Conservation (phyloP, 768 basidiomycete species). For the Trametes coccinea region DNA sequence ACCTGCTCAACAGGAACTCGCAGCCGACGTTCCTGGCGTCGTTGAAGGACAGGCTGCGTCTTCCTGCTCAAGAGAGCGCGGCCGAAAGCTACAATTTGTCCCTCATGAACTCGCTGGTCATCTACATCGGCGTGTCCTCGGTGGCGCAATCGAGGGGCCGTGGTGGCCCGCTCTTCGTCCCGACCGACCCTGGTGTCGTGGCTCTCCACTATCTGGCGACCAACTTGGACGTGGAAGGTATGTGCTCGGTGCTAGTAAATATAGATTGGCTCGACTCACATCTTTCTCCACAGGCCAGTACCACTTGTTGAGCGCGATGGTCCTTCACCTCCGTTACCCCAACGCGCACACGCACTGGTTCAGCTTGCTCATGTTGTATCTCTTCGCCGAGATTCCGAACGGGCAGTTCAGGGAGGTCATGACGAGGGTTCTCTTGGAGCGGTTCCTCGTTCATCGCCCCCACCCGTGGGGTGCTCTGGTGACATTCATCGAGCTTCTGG, state of each 20-base stretch:
- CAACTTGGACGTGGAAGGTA: conserved; percentile 90
- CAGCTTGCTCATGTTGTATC: conserved; percentile 83
- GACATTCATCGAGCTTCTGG: conserved; percentile 91
- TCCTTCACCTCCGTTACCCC: conserved; percentile 94
- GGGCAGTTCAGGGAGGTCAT: conserved; percentile 80
- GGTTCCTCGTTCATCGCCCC: conserved; percentile 91
- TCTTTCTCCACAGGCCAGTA: conserved; percentile 72
- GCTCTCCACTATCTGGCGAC: conserved; percentile 80
- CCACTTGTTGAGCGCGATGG: conserved; percentile 89
- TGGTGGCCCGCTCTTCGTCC: conserved; percentile 77
- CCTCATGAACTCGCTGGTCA: conserved; percentile 89
- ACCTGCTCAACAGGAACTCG: conserved; percentile 74
- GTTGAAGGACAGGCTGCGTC: conserved; percentile 73
- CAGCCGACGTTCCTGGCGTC: conserved; percentile 67
- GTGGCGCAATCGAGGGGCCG: conserved; percentile 86
- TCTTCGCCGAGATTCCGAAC: conserved; percentile 79
- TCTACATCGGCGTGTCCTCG: conserved; percentile 94
- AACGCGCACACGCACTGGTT: conserved; percentile 99
- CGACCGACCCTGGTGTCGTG: conserved; percentile 82
- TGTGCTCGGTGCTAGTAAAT: conserved; percentile 23
- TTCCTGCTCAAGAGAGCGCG: conserved; percentile 47
- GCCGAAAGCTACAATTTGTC: conserved; percentile 80
- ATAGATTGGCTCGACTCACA: conserved; percentile 4
- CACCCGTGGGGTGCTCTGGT: conserved; percentile 96
- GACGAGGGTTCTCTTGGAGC: conserved; percentile 89